Conservation (phyloP, 208 protist genomes). For the Trypanosoma boissoni region DNA sequence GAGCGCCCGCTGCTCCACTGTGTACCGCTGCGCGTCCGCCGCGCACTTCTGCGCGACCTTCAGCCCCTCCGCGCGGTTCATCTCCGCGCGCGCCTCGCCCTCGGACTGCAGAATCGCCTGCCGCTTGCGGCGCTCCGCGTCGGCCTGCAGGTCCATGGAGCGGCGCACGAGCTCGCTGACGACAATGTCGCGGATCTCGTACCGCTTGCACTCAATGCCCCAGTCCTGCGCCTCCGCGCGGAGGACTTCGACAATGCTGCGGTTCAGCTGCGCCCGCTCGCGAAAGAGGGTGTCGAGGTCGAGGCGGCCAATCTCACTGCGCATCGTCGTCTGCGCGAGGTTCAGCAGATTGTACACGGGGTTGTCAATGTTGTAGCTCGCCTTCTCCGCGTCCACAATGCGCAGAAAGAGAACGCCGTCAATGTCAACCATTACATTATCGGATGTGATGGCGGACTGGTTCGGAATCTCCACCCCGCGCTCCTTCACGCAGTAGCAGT, state of each 20-base stretch:
- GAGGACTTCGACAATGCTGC: conserved; percentile 90
- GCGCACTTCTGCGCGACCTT: conserved; percentile 73
- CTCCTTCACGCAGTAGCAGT: conserved; percentile 95
- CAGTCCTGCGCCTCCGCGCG: conserved; percentile 90
- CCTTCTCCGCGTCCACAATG: conserved; percentile 90
- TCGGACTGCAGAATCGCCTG: conserved; percentile 94
- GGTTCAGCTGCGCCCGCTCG: conserved; percentile 92
- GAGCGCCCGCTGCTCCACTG: conserved; percentile 43
- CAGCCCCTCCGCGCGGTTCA: conserved; percentile 91
- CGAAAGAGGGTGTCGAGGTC: conserved; percentile 93
- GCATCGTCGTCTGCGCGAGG: conserved; percentile 97
- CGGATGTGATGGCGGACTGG: conserved; percentile 92
- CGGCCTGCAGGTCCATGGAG: conserved; percentile 96
- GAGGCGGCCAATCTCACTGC: conserved; percentile 94
- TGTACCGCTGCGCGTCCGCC: conserved; percentile 89
- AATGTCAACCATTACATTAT: conserved; percentile 96
- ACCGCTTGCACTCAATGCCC: conserved; percentile 95
- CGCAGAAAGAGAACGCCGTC: conserved; percentile 94
- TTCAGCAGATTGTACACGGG: conserved; percentile 95
- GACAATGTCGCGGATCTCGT: conserved; percentile 96
- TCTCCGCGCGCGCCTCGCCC: conserved; percentile 79
- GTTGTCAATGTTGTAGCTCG: conserved; percentile 94
- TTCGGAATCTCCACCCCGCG: conserved; percentile 88
- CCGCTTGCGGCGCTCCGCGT: conserved; percentile 95
- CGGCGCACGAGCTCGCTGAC: conserved; percentile 91